These are phyloP conservation scores for Lenzites betulinus DNA, from an alignment of 768 basidiomycete species.

Conservation along the genomic window DNA sequence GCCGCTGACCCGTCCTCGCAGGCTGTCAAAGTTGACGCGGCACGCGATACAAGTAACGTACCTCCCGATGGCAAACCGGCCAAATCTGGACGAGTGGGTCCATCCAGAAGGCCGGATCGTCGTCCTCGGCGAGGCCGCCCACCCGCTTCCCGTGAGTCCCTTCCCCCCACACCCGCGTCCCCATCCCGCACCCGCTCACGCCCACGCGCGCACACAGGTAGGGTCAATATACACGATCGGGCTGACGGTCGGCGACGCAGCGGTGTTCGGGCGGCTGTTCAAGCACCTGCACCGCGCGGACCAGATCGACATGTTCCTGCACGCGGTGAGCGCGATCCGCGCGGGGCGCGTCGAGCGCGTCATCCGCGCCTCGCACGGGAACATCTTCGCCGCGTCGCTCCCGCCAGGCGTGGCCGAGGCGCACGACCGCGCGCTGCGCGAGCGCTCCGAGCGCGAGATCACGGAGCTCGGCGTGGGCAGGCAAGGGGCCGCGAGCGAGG, in stretches of 20 bases:
- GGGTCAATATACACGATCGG: slow-evolving; percentile 20
- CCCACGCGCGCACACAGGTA: not conserved
- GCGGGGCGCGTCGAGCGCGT: slow-evolving; percentile 26
- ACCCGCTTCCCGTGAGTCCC: slow-evolving; percentile 32
- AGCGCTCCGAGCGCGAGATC: slow-evolving; percentile 16
- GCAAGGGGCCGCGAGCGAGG: slow-evolving; percentile 10
- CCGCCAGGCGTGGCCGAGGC: slow-evolving; percentile 25
- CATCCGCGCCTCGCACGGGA: slow-evolving; percentile 18
- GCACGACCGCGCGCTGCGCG: slow-evolving; percentile 13
- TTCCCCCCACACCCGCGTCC: not conserved
- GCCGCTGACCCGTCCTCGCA: not conserved
- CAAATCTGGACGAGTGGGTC: slow-evolving; percentile 34
- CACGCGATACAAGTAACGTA: slow-evolving; percentile 4
- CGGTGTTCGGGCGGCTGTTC: slow-evolving; percentile 37
- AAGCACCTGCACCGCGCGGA: slow-evolving; percentile 28
- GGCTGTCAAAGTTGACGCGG: slow-evolving; percentile 22
- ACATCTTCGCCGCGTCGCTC: slow-evolving; percentile 25
- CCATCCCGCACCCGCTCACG: not conserved
- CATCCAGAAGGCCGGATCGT: slow-evolving; percentile 29
- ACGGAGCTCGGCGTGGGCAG: not conserved
- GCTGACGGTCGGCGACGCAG: slow-evolving; percentile 36
- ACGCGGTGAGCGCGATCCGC: slow-evolving; percentile 30
- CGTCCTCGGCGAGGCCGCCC: slow-evolving; percentile 36
- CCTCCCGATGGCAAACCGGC: slow-evolving; percentile 18
- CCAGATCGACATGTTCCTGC: slow-evolving; percentile 31